Evolutionary conservation across 805 yeast genomes (phyloP), one percentile per base, ranked within the genome.

Genomic region (Debaryomyces maramus): DNA sequence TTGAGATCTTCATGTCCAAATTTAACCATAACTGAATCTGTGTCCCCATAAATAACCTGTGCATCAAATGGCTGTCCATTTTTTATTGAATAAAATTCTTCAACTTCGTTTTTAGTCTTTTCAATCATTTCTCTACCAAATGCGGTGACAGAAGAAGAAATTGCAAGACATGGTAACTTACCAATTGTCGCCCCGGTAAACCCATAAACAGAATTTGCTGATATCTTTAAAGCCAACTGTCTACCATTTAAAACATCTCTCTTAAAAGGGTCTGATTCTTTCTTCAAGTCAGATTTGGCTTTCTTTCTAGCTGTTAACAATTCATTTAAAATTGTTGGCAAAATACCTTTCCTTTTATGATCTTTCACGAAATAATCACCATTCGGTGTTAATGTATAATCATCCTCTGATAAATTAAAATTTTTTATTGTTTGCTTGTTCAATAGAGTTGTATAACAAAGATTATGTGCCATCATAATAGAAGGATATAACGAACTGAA

Each of bases 111-210:
- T 53, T 91, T 93, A 0, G 99, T 93, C 51, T 78, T 72, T 64
- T 91, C 96, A 67, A 93, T 93, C 99, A 93, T 93, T 37, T 78
- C 85, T 72, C 99, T 83, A 46, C 99, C 99, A 66, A 84, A 93
- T 0, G 98, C 83, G 0, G 99, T 93, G 26, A 84, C 93, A 1
- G 97, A 88, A 0, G 98, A 88, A 0, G 99, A 95, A 43, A 93
- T 93, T 0, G 96, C 96, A 41, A 93, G 70, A 69, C 99, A 95
- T 1, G 99, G 99, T 39, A 93, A 73, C 56, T 93, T 91, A 39
- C 99, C 99, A 33, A 91, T 83, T 0, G 98, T 93, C 2, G 99
- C 99, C 63, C 99, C 99, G 0, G 99, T 93, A 65, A 93, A 95
- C 34, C 99, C 99, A 61, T 93, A 93, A 4, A 93, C 99, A 1